A percentile compares a stretch with the other conserved stretches of the same genome.
These are phyloP conservation scores for Monosporascus sp. DNA, from an alignment of 2,329 filamentous ascomycete genomes.

Conservation along the genomic window DNA sequence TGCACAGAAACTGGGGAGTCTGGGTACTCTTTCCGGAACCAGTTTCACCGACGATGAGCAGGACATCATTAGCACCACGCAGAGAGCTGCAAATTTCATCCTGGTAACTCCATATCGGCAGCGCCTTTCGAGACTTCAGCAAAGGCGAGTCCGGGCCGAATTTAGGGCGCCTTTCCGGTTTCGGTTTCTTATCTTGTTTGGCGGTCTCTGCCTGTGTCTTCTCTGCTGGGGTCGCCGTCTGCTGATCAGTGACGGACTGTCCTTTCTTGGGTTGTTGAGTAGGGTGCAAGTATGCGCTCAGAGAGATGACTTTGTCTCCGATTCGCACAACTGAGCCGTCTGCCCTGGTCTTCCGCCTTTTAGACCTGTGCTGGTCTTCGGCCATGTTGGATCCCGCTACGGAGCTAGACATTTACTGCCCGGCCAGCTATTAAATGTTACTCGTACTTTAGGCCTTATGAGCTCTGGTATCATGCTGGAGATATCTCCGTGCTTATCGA, in stretches of 20 bases:
- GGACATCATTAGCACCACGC: slow-evolving; percentile 57
- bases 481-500: background rate
- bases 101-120: slow-evolving; percentile 77
- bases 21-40: slow-evolving; percentile 97
- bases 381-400: slow-evolving; percentile 10
- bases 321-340: slow-evolving; percentile 35
- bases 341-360: slow-evolving; percentile 31
- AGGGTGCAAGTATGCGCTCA: slow-evolving; percentile 43
- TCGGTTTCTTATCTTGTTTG: background rate
- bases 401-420: background rate
- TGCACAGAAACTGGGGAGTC: slow-evolving; percentile 80
- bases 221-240: background rate
- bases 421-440: background rate
- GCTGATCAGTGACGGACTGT: slow-evolving; percentile 4
- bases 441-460: too few species aligned
- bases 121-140: slow-evolving; percentile 49
- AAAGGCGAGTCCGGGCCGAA: slow-evolving; percentile 17
- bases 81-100: slow-evolving; percentile 63
- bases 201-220: slow-evolving; percentile 2
- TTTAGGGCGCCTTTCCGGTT: slow-evolving; percentile 1
- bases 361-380: slow-evolving; percentile 26
- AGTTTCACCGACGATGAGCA: slow-evolving; percentile 88
- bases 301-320: slow-evolving; percentile 42
- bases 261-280: slow-evolving; percentile 37
- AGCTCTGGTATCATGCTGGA: too few species aligned